phyloP scores from a whole-genome alignment of 2,329 filamentous ascomycete genomes.

The Zymoseptoria brevis region DNA sequence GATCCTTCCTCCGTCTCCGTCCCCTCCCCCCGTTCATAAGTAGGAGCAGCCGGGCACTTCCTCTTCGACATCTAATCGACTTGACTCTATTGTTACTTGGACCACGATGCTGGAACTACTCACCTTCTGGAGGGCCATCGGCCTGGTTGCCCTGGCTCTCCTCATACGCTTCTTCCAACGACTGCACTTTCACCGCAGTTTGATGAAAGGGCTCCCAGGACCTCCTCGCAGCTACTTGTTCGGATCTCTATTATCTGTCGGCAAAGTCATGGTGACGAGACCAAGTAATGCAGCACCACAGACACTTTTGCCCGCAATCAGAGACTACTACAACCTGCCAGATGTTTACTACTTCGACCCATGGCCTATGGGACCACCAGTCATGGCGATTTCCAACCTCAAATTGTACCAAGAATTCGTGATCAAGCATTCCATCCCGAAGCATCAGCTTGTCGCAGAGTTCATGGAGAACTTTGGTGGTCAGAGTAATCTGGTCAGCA shows the following conservation, averaged over 20 bases:
- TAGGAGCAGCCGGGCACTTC: too few relatives aligned
- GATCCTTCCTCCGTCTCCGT: background rate
- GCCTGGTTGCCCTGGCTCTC: constrained; percentile 15
- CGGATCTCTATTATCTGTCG: constrained; percentile 35
- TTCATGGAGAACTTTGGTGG: constrained; percentile 33
- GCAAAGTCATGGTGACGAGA: constrained; percentile 27
- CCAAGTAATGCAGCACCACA: constrained; percentile 33
- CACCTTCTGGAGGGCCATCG: constrained; percentile 14
- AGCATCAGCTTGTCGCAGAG: constrained; percentile 25
- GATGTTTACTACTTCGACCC: constrained; percentile 39
- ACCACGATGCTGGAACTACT: constrained; percentile 14
- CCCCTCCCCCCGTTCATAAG: background rate
- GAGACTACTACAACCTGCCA: constrained; percentile 30
- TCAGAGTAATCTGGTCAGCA: constrained; percentile 30
- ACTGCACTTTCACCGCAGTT: constrained; percentile 20
- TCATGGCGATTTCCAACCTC: constrained; percentile 33
- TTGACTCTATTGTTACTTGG: background rate
- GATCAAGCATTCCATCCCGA: constrained; percentile 27
- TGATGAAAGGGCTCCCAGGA: constrained; percentile 27
- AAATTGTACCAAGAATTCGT: constrained; percentile 34
- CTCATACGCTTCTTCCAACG: constrained; percentile 21
- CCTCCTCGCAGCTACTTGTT: constrained; percentile 36
- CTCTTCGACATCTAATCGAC: background rate
- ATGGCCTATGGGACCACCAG: constrained; percentile 34
- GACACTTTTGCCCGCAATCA: constrained; percentile 27